Percentiles rank a stretch among this genome's conserved stretches.
Conservation (phyloP, 371 early-diverging fungal genomes). For the Mucor piriformis region DNA sequence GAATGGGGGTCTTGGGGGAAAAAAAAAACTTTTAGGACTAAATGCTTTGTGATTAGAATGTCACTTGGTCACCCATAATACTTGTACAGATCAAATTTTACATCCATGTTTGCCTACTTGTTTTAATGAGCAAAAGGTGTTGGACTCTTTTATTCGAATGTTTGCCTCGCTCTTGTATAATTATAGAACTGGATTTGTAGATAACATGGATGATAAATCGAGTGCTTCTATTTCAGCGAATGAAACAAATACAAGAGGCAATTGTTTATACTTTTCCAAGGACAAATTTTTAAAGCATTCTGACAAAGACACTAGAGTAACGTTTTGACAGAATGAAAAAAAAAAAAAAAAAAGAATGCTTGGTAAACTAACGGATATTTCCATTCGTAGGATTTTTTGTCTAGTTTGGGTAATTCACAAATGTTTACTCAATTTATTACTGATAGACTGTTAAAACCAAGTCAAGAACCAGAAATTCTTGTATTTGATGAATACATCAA, state of each 20-base stretch:
- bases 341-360: not conserved
- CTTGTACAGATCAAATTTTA: constrained; percentile 56
- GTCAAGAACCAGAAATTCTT: constrained; percentile 72
- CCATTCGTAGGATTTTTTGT: constrained; percentile 58
- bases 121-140: constrained; percentile 75
- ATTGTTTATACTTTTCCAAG: constrained; percentile 49
- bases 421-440: constrained; percentile 83
- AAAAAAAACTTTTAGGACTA: not conserved
- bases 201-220: constrained; percentile 30
- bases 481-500: constrained; percentile 85
- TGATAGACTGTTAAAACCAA: constrained; percentile 68
- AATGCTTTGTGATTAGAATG: constrained; percentile 35
- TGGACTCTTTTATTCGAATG: constrained; percentile 71
- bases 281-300: constrained; percentile 64
- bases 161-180: constrained; percentile 78
- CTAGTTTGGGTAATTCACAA: constrained; percentile 70
- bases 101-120: constrained; percentile 63
- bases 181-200: constrained; percentile 64
- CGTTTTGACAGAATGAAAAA: too few species aligned
- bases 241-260: constrained; percentile 21
- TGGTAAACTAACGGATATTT: too few species aligned
- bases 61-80: constrained; percentile 61
- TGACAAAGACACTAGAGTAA: constrained; percentile 73
- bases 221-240: constrained; percentile 10
- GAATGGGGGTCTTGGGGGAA: too few species aligned